Evolutionary conservation across 495 filamentous ascomycete genomes (phyloP).

Genomic region (Amorphotheca resinae): DNA sequence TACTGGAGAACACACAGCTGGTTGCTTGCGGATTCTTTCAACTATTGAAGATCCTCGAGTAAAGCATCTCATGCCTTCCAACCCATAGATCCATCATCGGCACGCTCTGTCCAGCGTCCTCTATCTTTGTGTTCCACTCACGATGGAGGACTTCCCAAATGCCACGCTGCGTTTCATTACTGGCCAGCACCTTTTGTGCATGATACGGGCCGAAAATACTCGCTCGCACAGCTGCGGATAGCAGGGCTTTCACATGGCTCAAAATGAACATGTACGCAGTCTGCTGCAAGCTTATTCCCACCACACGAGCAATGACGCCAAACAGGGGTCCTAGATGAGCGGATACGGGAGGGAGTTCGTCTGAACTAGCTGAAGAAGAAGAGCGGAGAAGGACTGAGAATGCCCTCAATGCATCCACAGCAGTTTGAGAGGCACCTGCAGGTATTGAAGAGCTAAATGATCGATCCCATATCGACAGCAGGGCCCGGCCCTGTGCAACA

Average conservation of each 20-base stretch:
- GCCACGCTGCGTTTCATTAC: constrained; percentile 43
- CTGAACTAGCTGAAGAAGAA: constrained; percentile 16
- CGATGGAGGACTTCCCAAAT: constrained; percentile 49
- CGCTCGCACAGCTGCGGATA: constrained; percentile 81
- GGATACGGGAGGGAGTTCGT: constrained; percentile 22
- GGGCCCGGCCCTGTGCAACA: constrained; percentile 69
- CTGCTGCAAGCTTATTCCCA: constrained; percentile 30
- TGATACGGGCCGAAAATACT: constrained; percentile 88
- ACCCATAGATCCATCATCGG: constrained; percentile 89
- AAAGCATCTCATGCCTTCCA: constrained; percentile 87
- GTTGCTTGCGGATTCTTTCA: constrained; percentile 22
- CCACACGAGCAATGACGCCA: constrained; percentile 56
- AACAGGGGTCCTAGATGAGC: constrained; percentile 76
- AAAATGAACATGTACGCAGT: constrained; percentile 78
- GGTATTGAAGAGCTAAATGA: constrained; percentile 37
- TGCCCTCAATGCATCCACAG: constrained; percentile 17
- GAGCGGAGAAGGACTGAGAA: constrained; percentile 27
- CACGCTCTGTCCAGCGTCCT: constrained; percentile 76
- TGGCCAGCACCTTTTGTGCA: constrained; percentile 71
- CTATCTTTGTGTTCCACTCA: constrained; percentile 44
- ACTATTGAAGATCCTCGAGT: constrained; percentile 90
- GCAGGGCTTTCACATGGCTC: constrained; percentile 74
- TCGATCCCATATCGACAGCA: constrained; percentile 83
- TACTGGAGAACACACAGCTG: too few species aligned
- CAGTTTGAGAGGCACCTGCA: constrained; percentile 5